These are phyloP conservation scores for Trichosporon inkin DNA, from an alignment of 1,284 basidiomycete species.

Conservation along the genomic window DNA sequence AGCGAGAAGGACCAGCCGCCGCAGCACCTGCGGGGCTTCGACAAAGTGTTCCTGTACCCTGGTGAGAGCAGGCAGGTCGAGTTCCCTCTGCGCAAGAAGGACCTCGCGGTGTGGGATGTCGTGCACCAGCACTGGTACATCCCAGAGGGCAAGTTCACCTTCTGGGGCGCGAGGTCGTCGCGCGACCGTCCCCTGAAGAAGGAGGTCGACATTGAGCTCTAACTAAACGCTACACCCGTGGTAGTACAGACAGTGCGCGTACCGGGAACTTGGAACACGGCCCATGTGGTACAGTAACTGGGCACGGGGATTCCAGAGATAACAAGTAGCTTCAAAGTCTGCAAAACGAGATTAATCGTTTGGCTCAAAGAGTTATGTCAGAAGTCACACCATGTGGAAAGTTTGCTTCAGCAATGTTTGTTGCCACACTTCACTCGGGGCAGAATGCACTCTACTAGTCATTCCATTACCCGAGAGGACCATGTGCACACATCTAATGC, in stretches of 20 bases:
- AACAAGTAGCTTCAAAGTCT: no score
- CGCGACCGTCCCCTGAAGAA: constrained; percentile 32
- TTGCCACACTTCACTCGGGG: no score
- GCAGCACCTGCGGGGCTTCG: constrained; percentile 46
- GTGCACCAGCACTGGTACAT: constrained; percentile 45
- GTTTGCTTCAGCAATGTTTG: no score
- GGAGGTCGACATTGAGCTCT: neutral
- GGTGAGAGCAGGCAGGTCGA: constrained; percentile 38
- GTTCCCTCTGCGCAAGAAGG: constrained; percentile 51
- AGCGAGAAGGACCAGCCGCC: constrained; percentile 46
- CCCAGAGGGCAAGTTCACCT: constrained; percentile 43
- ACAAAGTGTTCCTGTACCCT: constrained; percentile 40
- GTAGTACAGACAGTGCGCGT: neutral
- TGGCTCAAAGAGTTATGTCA: no score
- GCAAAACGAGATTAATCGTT: no score
- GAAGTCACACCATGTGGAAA: no score
- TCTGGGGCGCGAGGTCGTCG: constrained; percentile 44
- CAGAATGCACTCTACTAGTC: no score
- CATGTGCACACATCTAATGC: no score
- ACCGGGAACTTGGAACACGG: neutral
- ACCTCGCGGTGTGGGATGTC: constrained; percentile 51
- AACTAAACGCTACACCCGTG: neutral
- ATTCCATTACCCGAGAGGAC: no score
- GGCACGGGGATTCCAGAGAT: no score
- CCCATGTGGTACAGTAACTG: neutral